Conservation (phyloP, 2,329 filamentous ascomycete genomes). For the Trichoderma sp. region DNA sequence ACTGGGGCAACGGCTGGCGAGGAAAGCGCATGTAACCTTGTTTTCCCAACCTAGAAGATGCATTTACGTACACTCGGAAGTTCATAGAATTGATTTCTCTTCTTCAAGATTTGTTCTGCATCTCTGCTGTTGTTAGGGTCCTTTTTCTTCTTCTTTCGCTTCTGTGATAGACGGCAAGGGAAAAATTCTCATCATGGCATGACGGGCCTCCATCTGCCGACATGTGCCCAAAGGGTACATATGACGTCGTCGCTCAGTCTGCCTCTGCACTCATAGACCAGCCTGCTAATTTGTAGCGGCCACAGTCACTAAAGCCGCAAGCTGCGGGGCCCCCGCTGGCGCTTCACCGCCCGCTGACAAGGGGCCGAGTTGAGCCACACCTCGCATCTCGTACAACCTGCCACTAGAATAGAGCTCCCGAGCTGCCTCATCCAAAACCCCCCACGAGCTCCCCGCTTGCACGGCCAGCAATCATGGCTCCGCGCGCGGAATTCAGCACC, state of each 20-base stretch:
- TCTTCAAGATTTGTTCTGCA: background rate
- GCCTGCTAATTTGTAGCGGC: background rate
- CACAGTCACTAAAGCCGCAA: background rate
- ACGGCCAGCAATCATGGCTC: conserved; percentile 65
- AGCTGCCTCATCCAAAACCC: conserved; percentile 21
- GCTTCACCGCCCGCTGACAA: conserved; percentile 1
- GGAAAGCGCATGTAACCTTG: background rate
- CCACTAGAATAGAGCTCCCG: conserved; percentile 1
- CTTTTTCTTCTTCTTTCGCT: background rate
- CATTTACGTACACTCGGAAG: background rate
- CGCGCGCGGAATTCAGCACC: conserved; percentile 69
- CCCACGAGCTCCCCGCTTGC: conserved; percentile 15
- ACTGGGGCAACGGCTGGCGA: background rate
- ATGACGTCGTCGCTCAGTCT: conserved; percentile 11
- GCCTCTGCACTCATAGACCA: background rate
- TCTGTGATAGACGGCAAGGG: background rate
- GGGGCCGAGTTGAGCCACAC: background rate
- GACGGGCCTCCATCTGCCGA: background rate
- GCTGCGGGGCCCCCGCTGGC: conserved; percentile 5
- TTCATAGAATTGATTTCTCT: background rate
- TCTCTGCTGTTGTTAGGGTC: too few species aligned
- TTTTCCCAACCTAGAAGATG: background rate
- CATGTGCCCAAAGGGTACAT: background rate
- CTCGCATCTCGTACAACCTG: background rate
- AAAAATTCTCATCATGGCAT: conserved; percentile 8